Evolutionary conservation across 495 filamentous ascomycete genomes (phyloP).

Genomic region (Neurospora sublineolata): DNA sequence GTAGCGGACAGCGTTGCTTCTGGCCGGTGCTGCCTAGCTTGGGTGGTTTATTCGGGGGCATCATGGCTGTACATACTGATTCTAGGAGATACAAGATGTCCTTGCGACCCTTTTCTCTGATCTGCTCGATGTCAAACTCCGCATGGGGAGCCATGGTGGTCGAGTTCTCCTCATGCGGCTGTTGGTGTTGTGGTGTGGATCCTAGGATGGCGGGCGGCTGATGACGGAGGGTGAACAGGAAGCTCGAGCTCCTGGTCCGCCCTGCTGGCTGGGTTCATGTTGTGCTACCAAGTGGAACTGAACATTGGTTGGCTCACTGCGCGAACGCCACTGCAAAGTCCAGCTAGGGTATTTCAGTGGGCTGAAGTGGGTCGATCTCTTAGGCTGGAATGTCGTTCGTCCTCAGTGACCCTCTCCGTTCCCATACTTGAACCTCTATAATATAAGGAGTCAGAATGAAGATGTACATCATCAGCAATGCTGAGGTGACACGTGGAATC

Average conservation of each 20-base stretch:
- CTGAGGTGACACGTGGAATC: neutral
- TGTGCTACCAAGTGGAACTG: neutral
- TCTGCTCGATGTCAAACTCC: slow-evolving; percentile 67
- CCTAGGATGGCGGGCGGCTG: slow-evolving; percentile 1
- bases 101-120: slow-evolving; percentile 72
- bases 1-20: neutral
- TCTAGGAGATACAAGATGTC: slow-evolving; percentile 80
- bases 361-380: neutral
- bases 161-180: slow-evolving; percentile 34
- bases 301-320: neutral
- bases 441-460: neutral
- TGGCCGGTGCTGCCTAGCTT: neutral
- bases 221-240: slow-evolving; percentile 2
- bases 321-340: neutral
- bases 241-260: neutral
- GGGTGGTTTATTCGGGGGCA: slow-evolving; percentile 2
- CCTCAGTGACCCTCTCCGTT: neutral
- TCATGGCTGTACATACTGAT: slow-evolving; percentile 61
- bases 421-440: neutral
- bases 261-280: neutral
- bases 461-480: neutral
- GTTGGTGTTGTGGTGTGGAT: slow-evolving; percentile 6
- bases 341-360: neutral
- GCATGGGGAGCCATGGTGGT: slow-evolving; percentile 52
- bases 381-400: neutral